Evolutionary conservation across 129 eudicot genomes (phyloP).

Genomic region (Rutidosis leptorrhynchoides): DNA sequence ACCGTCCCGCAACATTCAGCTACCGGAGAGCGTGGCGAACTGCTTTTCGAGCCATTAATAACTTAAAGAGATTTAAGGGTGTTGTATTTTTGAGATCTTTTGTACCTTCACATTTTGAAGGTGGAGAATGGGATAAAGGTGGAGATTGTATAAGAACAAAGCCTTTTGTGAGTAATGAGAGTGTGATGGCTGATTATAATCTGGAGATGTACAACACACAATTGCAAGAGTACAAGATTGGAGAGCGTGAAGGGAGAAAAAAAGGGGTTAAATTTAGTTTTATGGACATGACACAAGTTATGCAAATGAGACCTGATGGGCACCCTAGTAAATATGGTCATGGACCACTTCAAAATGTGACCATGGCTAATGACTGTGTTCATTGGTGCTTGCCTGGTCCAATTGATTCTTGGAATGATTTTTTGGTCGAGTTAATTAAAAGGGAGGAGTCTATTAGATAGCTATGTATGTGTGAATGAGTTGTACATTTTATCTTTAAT

Average conservation of each 20-base stretch:
- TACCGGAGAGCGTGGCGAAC: constrained; percentile 66
- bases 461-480: neutral
- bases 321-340: constrained; percentile 83
- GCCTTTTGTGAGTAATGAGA: constrained; percentile 56
- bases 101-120: constrained; percentile 84
- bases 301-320: constrained; percentile 80
- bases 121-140: constrained; percentile 78
- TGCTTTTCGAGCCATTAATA: constrained; percentile 52
- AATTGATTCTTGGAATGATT: constrained; percentile 70
- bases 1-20: constrained; percentile 43
- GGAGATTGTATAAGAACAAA: constrained; percentile 68
- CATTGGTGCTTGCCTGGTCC: constrained; percentile 94
- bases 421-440: constrained; percentile 53
- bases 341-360: constrained; percentile 47
- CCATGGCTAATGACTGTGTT: constrained; percentile 61
- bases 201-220: constrained; percentile 62
- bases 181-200: constrained; percentile 42
- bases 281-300: constrained; percentile 56
- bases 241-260: constrained; percentile 44
- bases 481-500: too few species aligned
- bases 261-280: constrained; percentile 46
- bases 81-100: constrained; percentile 55
- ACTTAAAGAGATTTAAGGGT: constrained; percentile 47
- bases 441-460: constrained; percentile 33
- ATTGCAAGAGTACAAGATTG: constrained; percentile 53